Evolutionary conservation across 1,139 yeast genomes (phyloP), one percentile per base, ranked within the genome.

Genomic region (Nakaseomyces delphensis): DNA sequence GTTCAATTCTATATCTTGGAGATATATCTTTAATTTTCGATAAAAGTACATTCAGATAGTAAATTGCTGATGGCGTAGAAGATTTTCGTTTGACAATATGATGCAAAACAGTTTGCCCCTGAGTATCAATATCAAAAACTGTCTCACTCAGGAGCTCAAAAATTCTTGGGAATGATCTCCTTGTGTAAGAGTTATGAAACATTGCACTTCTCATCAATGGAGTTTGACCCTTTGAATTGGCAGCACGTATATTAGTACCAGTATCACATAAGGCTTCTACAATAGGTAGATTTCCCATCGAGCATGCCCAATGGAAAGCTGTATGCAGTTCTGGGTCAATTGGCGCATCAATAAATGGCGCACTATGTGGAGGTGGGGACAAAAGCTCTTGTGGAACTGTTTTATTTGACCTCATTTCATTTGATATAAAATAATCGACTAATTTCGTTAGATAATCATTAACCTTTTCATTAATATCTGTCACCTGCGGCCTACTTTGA

Each of bases 321-420:
- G 96, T 84, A 56, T 91, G 95, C 1, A 96, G 94, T 60, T 91
- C 96, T 46, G 86, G 94, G 57, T 91, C 98, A 42, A 91, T 86
- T 6, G 91, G 64, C 1, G 57, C 60, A 49, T 59, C 64, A 27
- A 62, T 59, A 38, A 55, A 60, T 10, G 64, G 64, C 21, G 60
- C 57, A 39, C 61, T 54, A 37, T 58, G 48, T 16, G 49, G 67
- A 0, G 95, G 94, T 1, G 91, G 86, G 45, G 73, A 69, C 43
- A 79, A 69, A 31, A 87, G 65, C 13, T 56, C 63, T 25, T 50
- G 37, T 10, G 64, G 63, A 7, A 57, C 50, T 1, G 48, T 43
- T 24, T 51, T 51, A 36, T 52, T 56, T 3, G 53, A 46, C 24
- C 53, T 51, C 25, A 51, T 46, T 37, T 83, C 94, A 36, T 80